phyloP scores from a whole-genome alignment of 2,329 filamentous ascomycete species.

The Stachybotrys elegans region DNA sequence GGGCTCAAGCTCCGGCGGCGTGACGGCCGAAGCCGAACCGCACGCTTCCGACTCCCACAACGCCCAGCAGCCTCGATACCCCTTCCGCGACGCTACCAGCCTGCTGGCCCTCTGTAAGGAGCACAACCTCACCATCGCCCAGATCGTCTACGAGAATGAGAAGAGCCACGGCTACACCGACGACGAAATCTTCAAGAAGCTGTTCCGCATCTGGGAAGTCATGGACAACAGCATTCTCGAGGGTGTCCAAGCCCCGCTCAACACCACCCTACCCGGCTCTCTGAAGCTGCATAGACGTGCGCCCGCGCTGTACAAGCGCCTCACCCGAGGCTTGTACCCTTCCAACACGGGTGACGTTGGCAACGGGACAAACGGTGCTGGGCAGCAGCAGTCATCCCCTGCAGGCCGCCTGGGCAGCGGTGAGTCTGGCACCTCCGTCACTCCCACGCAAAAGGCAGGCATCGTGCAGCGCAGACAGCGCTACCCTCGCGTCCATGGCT shows the following conservation, averaged over 20 bases:
- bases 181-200: conserved; percentile 41
- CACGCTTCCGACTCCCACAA: conserved; percentile 10
- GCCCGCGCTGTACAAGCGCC: conserved; percentile 36
- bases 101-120: conserved; percentile 41
- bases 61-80: conserved; percentile 34
- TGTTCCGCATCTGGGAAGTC: conserved; percentile 45
- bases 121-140: conserved; percentile 46
- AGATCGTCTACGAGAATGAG: conserved; percentile 47
- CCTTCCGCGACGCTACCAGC: conserved; percentile 42
- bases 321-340: conserved; percentile 42
- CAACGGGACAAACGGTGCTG: conserved; percentile 6
- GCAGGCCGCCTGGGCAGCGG: background rate
- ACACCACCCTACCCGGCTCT: conserved; percentile 38
- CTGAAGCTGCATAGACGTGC: conserved; percentile 42
- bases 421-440: background rate
- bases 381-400: background rate
- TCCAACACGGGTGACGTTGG: conserved; percentile 11
- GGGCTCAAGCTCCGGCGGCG: background rate
- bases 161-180: conserved; percentile 46
- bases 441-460: background rate
- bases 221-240: conserved; percentile 48
- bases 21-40: conserved; percentile 11
- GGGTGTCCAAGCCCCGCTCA: conserved; percentile 38
- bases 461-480: conserved; percentile 8
- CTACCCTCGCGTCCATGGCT: conserved; percentile 37